These are phyloP conservation scores for Hirsutella rhossiliensis DNA, from an alignment of 2,329 filamentous ascomycete species.

Conservation along the genomic window DNA sequence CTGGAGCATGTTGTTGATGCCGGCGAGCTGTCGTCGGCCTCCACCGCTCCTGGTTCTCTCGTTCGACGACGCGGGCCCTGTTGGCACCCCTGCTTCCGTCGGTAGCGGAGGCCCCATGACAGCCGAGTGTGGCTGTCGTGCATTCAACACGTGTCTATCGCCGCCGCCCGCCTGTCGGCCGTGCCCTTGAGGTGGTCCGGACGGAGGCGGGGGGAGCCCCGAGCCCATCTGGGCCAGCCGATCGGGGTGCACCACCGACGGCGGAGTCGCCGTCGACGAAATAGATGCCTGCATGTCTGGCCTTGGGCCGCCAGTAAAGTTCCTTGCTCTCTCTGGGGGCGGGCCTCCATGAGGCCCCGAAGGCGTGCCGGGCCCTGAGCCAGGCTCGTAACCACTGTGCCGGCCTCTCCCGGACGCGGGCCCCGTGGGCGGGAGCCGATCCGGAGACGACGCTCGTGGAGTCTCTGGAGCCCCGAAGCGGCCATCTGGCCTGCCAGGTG, in stretches of 20 bases:
- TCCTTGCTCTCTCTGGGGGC: slow-evolving; percentile 30
- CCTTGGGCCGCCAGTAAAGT: slow-evolving; percentile 15
- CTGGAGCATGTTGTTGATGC: slow-evolving; percentile 47
- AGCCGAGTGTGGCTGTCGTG: slow-evolving; percentile 9
- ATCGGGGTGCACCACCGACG: slow-evolving; percentile 35
- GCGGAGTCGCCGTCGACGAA: slow-evolving; percentile 11
- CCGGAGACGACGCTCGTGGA: slow-evolving; percentile 31
- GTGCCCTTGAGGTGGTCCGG: slow-evolving; percentile 17
- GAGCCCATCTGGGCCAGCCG: slow-evolving; percentile 34
- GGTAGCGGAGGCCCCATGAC: slow-evolving; percentile 10
- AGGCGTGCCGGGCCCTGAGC: slow-evolving; percentile 15
- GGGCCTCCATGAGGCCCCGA: slow-evolving; percentile 13
- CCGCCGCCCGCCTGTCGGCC: slow-evolving; percentile 19
- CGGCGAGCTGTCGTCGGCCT: slow-evolving; percentile 40
- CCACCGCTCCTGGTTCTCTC: slow-evolving; percentile 25
- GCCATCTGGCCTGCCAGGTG: slow-evolving; percentile 28
- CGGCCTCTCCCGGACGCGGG: slow-evolving; percentile 37
- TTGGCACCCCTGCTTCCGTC: slow-evolving; percentile 17
- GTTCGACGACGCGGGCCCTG: slow-evolving; percentile 21
- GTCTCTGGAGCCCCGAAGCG: slow-evolving; percentile 28
- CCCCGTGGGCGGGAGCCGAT: slow-evolving; percentile 40
- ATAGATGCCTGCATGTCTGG: slow-evolving; percentile 12
- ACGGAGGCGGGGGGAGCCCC: slow-evolving; percentile 6
- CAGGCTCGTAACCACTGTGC: slow-evolving; percentile 30
- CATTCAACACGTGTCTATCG: slow-evolving; percentile 14